phyloP scores from a whole-genome alignment of 805 yeast species.

The Starmera amethionina region DNA sequence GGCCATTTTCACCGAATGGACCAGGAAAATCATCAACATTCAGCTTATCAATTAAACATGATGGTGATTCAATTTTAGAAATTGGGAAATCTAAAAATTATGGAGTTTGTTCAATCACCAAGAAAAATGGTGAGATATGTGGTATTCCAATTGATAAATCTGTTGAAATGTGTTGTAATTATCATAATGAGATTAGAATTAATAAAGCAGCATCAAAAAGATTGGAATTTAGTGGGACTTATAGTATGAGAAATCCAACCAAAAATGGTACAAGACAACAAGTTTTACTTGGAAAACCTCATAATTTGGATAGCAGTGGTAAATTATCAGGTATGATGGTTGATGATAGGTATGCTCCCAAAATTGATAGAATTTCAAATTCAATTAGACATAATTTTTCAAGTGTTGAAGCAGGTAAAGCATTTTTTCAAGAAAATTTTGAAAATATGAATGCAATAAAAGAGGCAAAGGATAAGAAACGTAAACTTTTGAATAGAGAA shows the following conservation, averaged over 20 bases:
- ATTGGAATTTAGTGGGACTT: slow-evolving; percentile 64
- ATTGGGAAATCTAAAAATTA: slow-evolving; percentile 63
- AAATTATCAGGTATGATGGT: slow-evolving; percentile 17
- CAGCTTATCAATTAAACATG: slow-evolving; percentile 44
- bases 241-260: slow-evolving; percentile 47
- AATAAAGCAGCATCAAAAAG: slow-evolving; percentile 48
- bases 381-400: slow-evolving; percentile 25
- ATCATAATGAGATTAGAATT: slow-evolving; percentile 53
- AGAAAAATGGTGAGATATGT: slow-evolving; percentile 44
- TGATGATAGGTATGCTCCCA: slow-evolving; percentile 17
- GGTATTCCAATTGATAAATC: slow-evolving; percentile 47
- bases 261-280: slow-evolving; percentile 32
- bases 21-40: slow-evolving; percentile 31
- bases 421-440: slow-evolving; percentile 41
- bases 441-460: slow-evolving; percentile 36
- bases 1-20: slow-evolving; percentile 23
- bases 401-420: slow-evolving; percentile 31
- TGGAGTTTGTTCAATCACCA: slow-evolving; percentile 48
- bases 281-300: slow-evolving; percentile 27
- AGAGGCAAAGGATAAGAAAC: slow-evolving; percentile 27
- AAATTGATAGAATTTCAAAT: slow-evolving; percentile 13
- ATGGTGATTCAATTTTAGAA: slow-evolving; percentile 48
- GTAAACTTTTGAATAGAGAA: slow-evolving; percentile 28
- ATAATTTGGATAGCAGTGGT: slow-evolving; percentile 18
- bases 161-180: slow-evolving; percentile 53